Percentiles rank a stretch among this genome's conserved stretches.
Evolutionary conservation across 371 early-diverging fungal genomes (phyloP).

Genomic region (Saksenaea vasiformis): DNA sequence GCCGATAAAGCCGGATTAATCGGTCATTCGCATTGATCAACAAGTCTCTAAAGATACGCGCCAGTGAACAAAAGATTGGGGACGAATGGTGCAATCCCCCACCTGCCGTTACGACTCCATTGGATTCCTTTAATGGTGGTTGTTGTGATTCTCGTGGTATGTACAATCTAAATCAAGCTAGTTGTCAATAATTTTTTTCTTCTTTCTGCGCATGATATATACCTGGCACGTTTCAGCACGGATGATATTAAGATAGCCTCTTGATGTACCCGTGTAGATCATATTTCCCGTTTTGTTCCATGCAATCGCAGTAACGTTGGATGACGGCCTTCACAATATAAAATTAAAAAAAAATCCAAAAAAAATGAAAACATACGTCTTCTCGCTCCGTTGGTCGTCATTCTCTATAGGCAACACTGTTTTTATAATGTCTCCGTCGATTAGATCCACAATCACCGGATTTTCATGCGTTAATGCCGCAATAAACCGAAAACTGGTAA

Average conservation of each 20-base stretch:
- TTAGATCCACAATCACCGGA: slow-evolving; percentile 56
- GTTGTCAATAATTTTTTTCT: neutral
- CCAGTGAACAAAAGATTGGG: neutral
- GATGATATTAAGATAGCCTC: slow-evolving; percentile 66
- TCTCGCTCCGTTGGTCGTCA: slow-evolving; percentile 16
- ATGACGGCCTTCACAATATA: slow-evolving; percentile 12
- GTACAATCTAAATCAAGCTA: slow-evolving; percentile 22
- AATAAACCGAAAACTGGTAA: slow-evolving; percentile 50
- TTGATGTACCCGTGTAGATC: slow-evolving; percentile 74
- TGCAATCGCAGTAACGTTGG: slow-evolving; percentile 32
- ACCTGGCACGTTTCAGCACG: slow-evolving; percentile 60
- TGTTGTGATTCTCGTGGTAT: slow-evolving; percentile 47
- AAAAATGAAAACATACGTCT: slow-evolving; percentile 8
- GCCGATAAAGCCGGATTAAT: slow-evolving; percentile 64
- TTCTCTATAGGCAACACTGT: slow-evolving; percentile 25
- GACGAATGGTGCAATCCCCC: neutral
- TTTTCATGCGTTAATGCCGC: slow-evolving; percentile 55
- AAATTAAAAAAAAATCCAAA: neutral
- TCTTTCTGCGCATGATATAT: neutral
- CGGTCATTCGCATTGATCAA: slow-evolving; percentile 77
- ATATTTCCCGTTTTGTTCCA: slow-evolving; percentile 62
- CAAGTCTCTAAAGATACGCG: slow-evolving; percentile 53
- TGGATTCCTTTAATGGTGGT: slow-evolving; percentile 68
- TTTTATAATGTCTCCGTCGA: slow-evolving; percentile 24
- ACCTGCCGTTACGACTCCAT: slow-evolving; percentile 59